Evolutionary conservation across 768 basidiomycete genomes (phyloP).

Genomic region (Panus rudis): DNA sequence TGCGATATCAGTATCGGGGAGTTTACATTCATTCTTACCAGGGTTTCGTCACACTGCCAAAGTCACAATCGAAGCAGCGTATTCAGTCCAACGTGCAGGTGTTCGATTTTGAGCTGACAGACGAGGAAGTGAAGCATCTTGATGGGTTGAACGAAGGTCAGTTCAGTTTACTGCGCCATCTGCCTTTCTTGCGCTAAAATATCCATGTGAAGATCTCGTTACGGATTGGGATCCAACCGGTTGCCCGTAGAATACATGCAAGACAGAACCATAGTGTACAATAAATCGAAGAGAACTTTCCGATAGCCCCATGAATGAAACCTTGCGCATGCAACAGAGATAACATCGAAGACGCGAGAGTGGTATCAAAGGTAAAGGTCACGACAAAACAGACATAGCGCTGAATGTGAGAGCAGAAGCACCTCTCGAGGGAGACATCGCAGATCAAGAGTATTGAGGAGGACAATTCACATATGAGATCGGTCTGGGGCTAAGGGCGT

Average conservation of each 20-base stretch:
- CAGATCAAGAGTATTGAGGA: no score
- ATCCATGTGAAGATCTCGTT: constrained; percentile 11
- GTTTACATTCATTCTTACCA: constrained; percentile 13
- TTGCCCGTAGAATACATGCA: constrained; percentile 9
- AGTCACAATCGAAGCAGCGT: constrained; percentile 45
- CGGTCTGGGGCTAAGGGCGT: no score
- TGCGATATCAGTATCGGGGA: no score
- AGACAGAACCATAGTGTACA: neutral
- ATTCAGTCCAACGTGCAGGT: constrained; percentile 55
- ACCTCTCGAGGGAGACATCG: no score
- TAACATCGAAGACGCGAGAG: no score
- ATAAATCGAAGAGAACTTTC: no score
- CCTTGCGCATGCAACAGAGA: no score
- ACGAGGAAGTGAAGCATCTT: constrained; percentile 41
- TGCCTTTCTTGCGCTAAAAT: neutral
- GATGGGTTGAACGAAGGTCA: constrained; percentile 50
- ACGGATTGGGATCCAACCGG: constrained; percentile 24
- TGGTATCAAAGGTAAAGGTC: no score
- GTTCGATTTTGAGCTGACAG: constrained; percentile 53
- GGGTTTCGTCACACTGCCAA: constrained; percentile 61
- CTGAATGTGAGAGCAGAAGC: no score
- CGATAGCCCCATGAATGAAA: no score
- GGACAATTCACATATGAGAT: no score
- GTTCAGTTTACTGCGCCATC: constrained; percentile 8
- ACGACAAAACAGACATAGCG: no score